phyloP scores from a whole-genome alignment of 768 basidiomycete genomes.

The Russula compacta region DNA sequence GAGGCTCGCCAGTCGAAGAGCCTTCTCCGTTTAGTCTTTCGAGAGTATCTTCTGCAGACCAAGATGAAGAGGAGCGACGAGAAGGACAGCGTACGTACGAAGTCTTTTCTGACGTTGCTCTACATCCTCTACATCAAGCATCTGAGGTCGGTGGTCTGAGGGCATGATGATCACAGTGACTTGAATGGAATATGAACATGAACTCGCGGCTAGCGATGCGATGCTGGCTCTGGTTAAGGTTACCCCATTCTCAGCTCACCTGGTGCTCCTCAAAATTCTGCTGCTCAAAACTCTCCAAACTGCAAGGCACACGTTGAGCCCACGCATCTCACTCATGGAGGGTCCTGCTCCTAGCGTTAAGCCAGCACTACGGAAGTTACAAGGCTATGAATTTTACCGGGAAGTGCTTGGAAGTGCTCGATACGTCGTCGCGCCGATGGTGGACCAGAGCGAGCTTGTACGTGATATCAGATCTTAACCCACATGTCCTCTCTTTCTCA shows the following conservation, averaged over 20 bases:
- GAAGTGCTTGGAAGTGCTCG: conserved; percentile 77
- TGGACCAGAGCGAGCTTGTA: conserved; percentile 94
- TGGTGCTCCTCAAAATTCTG: not conserved
- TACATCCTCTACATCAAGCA: conserved; percentile 11
- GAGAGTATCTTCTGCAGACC: conserved; percentile 14
- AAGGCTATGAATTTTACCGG: conserved; percentile 78
- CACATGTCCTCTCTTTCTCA: not conserved
- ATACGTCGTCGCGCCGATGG: conserved; percentile 95
- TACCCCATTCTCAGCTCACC: not conserved
- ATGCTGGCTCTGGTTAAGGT: conserved; percentile 3
- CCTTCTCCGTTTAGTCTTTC: conserved; percentile 16
- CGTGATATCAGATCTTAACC: conserved; percentile 25
- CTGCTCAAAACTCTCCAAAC: not conserved
- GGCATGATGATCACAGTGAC: not conserved
- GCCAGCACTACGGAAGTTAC: conserved; percentile 34
- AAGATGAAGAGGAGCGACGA: not conserved
- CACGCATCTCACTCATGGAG: conserved; percentile 1
- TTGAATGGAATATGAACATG: too few relatives aligned
- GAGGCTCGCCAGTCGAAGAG: not conserved
- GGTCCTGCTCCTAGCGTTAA: not conserved
- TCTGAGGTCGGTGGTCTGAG: not conserved
- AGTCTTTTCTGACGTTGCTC: conserved; percentile 17
- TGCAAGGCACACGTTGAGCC: conserved; percentile 2
- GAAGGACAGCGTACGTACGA: conserved; percentile 16
- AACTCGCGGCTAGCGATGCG: too few relatives aligned